phyloP scores from a whole-genome alignment of 495 filamentous ascomycete genomes.

The Amorphotheca resinae region DNA sequence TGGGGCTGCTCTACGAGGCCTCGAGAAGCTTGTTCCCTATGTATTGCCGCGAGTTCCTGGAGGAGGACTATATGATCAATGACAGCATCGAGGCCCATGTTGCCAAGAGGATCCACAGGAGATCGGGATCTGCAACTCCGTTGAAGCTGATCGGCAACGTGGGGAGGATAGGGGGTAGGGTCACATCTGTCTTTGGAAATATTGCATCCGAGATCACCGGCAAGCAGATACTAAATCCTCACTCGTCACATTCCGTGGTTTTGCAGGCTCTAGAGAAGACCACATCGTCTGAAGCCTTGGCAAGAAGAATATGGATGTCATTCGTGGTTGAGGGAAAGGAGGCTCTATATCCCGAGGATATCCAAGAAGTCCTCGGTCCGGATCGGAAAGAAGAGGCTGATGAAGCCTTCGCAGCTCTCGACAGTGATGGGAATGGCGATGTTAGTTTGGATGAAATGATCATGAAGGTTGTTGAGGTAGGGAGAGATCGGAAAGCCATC shows the following conservation, averaged over 20 bases:
- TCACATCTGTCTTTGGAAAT: constrained; percentile 86
- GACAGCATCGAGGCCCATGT: constrained; percentile 51
- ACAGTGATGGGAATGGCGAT: constrained; percentile 84
- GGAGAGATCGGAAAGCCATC: constrained; percentile 73
- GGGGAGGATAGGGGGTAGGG: constrained; percentile 75
- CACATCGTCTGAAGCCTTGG: constrained; percentile 73
- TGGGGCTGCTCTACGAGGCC: constrained; percentile 79
- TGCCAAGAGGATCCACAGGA: constrained; percentile 25
- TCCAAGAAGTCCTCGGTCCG: constrained; percentile 74
- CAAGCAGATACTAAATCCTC: constrained; percentile 86
- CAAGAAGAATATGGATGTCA: constrained; percentile 92
- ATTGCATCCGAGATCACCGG: constrained; percentile 89
- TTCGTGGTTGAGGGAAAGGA: constrained; percentile 87
- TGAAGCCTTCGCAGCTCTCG: constrained; percentile 67
- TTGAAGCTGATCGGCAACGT: constrained; percentile 68
- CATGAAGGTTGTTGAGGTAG: constrained; percentile 68
- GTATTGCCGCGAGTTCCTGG: constrained; percentile 79
- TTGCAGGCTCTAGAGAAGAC: constrained; percentile 78
- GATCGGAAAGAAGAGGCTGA: constrained; percentile 61
- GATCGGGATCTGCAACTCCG: constrained; percentile 54
- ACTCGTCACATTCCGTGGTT: constrained; percentile 67
- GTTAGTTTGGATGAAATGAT: constrained; percentile 94
- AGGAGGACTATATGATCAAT: constrained; percentile 84
- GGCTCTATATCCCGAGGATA: constrained; percentile 64
- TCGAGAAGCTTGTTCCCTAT: constrained; percentile 78